Evolutionary conservation across 345 rosid species (phyloP), one percentile per base, ranked within the genome.

Genomic region (Erysimum cheiranthoides): DNA sequence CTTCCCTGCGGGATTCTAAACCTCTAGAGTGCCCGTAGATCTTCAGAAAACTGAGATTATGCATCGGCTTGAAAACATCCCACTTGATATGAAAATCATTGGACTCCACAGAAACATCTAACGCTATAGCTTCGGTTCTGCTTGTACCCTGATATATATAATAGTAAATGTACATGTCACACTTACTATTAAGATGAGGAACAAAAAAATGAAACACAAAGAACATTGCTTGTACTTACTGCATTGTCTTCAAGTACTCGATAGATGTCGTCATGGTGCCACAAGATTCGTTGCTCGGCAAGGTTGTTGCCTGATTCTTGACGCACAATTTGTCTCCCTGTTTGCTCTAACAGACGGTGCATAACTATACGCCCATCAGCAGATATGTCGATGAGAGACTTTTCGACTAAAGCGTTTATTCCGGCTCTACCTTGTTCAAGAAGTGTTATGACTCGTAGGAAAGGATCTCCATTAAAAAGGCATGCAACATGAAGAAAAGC

Each of bases 321-420:
- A 34, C 21, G 21, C 58, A 66, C 61, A 65, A 58, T 49, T 3
- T 71, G 10, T 14, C 36, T n/a, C 6, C 62, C 73, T 46, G 34
- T 62, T 43, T 36, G 32, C 54, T 63, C 38, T 4, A 77, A 1
- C 32, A 71, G 8, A 46, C 8, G 12, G 53, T 70, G 72, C 61
- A 71, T 73, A 28, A 2, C 1, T 31, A 66, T 61, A 38, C 16
- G 25, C 0, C 25, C 31, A 18, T 61, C 28, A 12, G 35, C 1
- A 10, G 68, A 39, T 14, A 53, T 27, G 8, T 40, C 25, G 31
- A 78, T n/a, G 43, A 78, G 69, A 67, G 74, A 67, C 70, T 52
- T 78, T 25, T 35, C 53, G 2, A 21, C 31, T 39, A 68, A 75
- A 32, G 5, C 38, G 0, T 30, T 16, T 9, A 73, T 45, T 36